Base-by-base conservation (phyloP, 176 grass and related monocot species). In the Hyparrhenia diplandra region DNA sequence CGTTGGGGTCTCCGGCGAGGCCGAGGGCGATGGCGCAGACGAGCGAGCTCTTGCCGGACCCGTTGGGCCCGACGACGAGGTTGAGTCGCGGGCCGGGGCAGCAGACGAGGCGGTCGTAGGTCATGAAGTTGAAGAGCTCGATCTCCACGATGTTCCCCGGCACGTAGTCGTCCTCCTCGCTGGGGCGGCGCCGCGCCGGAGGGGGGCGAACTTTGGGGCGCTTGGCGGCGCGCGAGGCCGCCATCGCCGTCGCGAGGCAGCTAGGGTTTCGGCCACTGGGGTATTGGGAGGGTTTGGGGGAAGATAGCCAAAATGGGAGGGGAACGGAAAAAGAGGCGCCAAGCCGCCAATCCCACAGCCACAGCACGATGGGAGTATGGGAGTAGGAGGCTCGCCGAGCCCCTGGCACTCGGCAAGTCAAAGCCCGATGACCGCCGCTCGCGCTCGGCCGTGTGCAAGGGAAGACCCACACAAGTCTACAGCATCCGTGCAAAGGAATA, bases 41-140 rank as follows among this genome's bases (percentile, higher is more conserved):
- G 32, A 99, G 63, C 5, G 96, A 99, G 64, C 90, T 95, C 90
- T 99, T 99, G 16, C 92, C 92, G 46, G 92, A 99, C 34, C 96
- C 96, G 43, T 99, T 99, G 79, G 90, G 90, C 0, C 90, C 92
- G 54, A 95, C 87, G 34, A 99, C 96, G 65, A 99, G 84, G 80
- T 95, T 95, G 62, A 99, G 96, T 73, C 92, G 90, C 21, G 95
- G 76, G 20, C 88, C 95, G 13, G 92, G 92, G 70, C 86, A 71
- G 88, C 95, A 98, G 16, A 70, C 71, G 54, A 98, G 84, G 71
- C 69, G 90, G 58, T 93, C 92, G 68, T 95, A 95, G 37, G 96
- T 99, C 96, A 99, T 95, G 80, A 99, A 93, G 62, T 91, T 99
- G 78, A 83, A 64, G 34, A 93, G 89, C 85, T 99, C 96, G 57